Evolutionary conservation across 208 protist species (phyloP), one percentile per base, ranked within the genome.

Genomic region (Trypanosoma cruzi): DNA sequence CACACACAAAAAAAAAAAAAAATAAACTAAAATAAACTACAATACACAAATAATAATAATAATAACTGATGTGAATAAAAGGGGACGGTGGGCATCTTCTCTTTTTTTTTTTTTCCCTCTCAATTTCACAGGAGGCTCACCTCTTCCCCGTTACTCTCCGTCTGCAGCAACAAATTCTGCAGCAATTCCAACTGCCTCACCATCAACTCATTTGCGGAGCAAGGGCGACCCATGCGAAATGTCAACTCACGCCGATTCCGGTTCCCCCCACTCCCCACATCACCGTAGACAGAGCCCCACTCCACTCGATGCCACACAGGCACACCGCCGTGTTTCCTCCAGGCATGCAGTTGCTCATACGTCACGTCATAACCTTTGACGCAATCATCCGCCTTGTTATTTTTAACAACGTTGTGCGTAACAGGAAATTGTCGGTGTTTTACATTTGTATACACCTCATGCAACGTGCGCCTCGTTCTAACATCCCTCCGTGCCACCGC

Each of bases 251-350:
- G 65, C n/a, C 67, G 72, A 44, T 77, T 60, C 0, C 31, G 48
- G n/a, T 68, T 62, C 16, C 64, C 77, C 34, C 22, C 44, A 37
- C 20, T 28, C 18, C 68, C 68, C 1, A 32, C 26, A 36, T 78
- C 82, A 28, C 86, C 86, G 55, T 85, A 89, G 13, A 84, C 78
- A 13, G 80, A 62, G 31, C 86, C 82, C 86, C 86, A 92, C 77
- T 78, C 82, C 52, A 66, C 64, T 31, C 64, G 71, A 54, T 70
- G 70, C 75, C 76, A 92, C 28, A 70, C 71, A 28, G 77, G 80
- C 18, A 73, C 34, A 16, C 66, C 72, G 49, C 72, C 55, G 26
- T 57, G n/a, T 32, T 22, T 29, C 29, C 66, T 71, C 75, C 71
- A 73, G 4, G 13, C 31, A 57, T 40, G 64, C 55, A 77, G 42